Conservation (phyloP, 73 alveolate genomes). For the Symbiodinium natans region DNA sequence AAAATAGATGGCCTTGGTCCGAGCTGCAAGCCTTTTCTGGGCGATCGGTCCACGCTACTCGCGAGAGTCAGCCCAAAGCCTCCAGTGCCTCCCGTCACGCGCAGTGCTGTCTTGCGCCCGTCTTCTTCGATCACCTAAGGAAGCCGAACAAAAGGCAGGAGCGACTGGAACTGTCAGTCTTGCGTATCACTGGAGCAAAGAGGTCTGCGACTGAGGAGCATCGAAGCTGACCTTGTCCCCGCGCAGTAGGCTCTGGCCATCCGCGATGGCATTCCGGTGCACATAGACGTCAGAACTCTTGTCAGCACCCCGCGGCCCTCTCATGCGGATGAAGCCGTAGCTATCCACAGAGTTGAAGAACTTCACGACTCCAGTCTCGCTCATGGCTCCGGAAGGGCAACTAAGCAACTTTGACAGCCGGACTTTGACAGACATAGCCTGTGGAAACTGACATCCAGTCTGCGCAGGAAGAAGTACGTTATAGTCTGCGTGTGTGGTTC, state of each 20-base stretch:
- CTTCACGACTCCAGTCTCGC: constrained; percentile 72
- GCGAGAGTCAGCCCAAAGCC: constrained; percentile 58
- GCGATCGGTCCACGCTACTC: constrained; percentile 35
- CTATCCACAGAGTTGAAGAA: constrained; percentile 74
- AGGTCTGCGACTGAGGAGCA: background rate
- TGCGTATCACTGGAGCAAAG: background rate
- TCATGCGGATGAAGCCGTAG: constrained; percentile 50
- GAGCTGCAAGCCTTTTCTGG: constrained; percentile 26
- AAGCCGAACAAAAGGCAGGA: too few relatives aligned
- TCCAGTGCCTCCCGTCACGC: constrained; percentile 76
- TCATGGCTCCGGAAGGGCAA: background rate
- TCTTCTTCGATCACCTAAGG: constrained; percentile 55
- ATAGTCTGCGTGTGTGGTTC: too few relatives aligned
- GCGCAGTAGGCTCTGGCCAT: constrained; percentile 33
- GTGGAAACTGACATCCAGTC: too few relatives aligned
- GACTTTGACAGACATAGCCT: background rate
- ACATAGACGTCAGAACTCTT: constrained; percentile 37
- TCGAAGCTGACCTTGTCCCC: constrained; percentile 68
- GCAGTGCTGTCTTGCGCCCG: constrained; percentile 41
- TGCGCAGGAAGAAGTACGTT: too few relatives aligned
- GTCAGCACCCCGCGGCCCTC: background rate
- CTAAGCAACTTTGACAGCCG: background rate
- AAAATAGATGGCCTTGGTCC: too few relatives aligned
- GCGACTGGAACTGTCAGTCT: too few relatives aligned
- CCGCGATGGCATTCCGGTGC: constrained; percentile 63